These are phyloP conservation scores for Elongisporangium undulatum DNA, from an alignment of 352 stramenopile genomes.

Conservation along the genomic window DNA sequence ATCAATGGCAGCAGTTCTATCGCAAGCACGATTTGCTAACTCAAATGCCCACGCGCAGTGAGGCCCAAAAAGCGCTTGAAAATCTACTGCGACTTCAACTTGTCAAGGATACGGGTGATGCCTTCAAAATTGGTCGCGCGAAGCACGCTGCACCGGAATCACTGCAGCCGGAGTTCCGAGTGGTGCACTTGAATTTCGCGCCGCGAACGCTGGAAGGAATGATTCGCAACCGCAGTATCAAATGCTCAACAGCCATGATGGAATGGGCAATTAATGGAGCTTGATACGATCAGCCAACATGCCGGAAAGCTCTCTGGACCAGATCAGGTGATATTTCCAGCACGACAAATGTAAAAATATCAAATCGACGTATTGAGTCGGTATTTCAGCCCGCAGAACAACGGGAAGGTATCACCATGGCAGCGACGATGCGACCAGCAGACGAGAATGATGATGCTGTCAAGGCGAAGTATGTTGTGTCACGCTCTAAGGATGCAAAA, in stretches of 20 bases:
- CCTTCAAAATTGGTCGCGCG: constrained; percentile 55
- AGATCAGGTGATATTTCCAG: neutral
- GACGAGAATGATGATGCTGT: constrained; percentile 5
- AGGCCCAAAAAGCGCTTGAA: constrained; percentile 70
- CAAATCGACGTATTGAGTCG: too few species aligned
- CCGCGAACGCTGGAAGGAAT: constrained; percentile 66
- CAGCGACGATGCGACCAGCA: neutral
- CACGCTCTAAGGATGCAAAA: constrained; percentile 10
- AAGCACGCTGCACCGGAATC: constrained; percentile 36
- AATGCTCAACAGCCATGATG: constrained; percentile 65
- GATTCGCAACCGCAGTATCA: constrained; percentile 68
- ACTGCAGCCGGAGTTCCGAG: constrained; percentile 70
- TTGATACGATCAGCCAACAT: constrained; percentile 4
- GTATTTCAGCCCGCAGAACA: neutral
- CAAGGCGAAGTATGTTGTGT: constrained; percentile 27
- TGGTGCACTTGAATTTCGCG: constrained; percentile 70
- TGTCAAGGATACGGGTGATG: constrained; percentile 69
- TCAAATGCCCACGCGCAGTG: constrained; percentile 59
- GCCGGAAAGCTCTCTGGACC: neutral
- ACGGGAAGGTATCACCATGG: neutral
- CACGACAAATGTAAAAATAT: neutral
- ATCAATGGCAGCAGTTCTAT: constrained; percentile 74
- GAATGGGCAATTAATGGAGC: constrained; percentile 71
- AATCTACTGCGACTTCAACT: constrained; percentile 68
- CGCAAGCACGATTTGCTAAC: constrained; percentile 66